Evolutionary conservation across 129 eudicot genomes (phyloP), one percentile per base, ranked within the genome.

Genomic region (Helichrysum umbraculigerum): DNA sequence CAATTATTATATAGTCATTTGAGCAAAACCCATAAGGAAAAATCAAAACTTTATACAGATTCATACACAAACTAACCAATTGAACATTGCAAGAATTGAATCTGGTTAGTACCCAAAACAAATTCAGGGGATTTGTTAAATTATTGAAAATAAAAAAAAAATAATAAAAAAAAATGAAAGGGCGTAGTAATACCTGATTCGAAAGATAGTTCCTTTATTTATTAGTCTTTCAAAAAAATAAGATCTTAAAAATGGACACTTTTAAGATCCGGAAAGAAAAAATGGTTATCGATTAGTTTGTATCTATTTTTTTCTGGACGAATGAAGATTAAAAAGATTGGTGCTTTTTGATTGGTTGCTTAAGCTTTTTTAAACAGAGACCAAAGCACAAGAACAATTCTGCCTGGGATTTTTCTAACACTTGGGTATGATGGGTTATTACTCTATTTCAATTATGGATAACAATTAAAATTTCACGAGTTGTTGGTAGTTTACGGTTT

Each of bases 311-410:
- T 35, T 25, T 69, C 11, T 50, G 29, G 68, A 7, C 35, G 77
- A 56, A 41, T 16, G 47, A 56, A 70, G 76, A 73, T 66, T n/a
- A 63, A 63, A 69, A 81, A 60, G 51, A 60, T 4, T 74, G 80
- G 59, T 68, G 76, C 21, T 9, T 72, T 79, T 37, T 73, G 7
- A 78, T 78, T 63, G 82, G 77, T 50, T 70, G 81, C 35, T 59
- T 78, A 28, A 39, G 66, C 67, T 70, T 60, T 69, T 81, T 70
- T 81, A 63, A 65, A 71, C 81, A 61, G 22, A 65, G 78, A 67
- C 78, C 85, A 76, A 70, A 70, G 68, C 68, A 71, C 85, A 56
- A 76, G 50, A 81, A 81, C 77, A 81, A 68, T 75, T 81, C 68
- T 50, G 77, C 73, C 61, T 76, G 69, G 81, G 35, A 64, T 20